Conservation (phyloP, 257 asterid genomes). For the Forsythia suspensa region DNA sequence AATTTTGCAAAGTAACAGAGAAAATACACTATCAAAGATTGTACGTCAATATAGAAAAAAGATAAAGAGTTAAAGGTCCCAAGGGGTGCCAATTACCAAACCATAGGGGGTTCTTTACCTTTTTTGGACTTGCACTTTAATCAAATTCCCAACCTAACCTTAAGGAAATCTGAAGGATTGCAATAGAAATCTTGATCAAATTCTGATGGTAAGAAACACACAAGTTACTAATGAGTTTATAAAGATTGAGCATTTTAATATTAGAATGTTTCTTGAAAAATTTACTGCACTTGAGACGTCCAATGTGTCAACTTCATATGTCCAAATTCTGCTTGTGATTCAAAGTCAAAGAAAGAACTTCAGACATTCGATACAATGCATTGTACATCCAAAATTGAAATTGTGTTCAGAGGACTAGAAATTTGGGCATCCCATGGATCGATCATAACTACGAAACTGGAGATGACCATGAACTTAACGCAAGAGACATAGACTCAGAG, state of each 20-base stretch:
- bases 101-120: not conserved
- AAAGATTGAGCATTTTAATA: not conserved
- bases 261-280: not conserved
- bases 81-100: too few species aligned
- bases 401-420: too few species aligned
- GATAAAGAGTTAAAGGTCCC: not conserved
- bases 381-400: not conserved
- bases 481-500: not conserved
- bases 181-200: too few species aligned
- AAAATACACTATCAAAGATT: not conserved
- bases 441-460: not conserved
- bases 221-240: not conserved
- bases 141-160: not conserved
- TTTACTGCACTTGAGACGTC: not conserved
- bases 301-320: not conserved
- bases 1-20: not conserved
- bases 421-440: not conserved
- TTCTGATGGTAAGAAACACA: not conserved
- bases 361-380: not conserved
- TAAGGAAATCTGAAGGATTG: not conserved
- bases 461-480: not conserved
- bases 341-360: not conserved
- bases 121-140: not conserved
- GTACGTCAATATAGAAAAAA: not conserved
- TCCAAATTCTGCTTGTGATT: not conserved